Evolutionary conservation across 345 rosid species (phyloP).

Genomic region (Aquilaria yunnanensis): DNA sequence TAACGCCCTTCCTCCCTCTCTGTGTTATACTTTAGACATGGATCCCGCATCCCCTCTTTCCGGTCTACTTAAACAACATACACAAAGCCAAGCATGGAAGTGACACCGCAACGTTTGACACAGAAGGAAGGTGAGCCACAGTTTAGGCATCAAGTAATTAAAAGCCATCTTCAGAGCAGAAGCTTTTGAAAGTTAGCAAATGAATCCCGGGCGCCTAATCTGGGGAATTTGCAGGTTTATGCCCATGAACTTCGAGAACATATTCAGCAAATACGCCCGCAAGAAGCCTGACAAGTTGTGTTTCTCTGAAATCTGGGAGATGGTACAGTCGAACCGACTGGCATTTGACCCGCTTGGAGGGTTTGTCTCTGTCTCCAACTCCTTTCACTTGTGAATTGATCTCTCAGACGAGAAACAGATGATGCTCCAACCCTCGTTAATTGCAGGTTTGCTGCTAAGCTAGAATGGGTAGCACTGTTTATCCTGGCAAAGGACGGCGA

Average conservation of each 20-base stretch:
- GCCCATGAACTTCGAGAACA: constrained; percentile 58
- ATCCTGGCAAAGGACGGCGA: constrained; percentile 57
- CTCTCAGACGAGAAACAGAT: no score
- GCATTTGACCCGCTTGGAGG: constrained; percentile 61
- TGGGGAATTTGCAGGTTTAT: constrained; percentile 34
- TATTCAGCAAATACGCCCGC: constrained; percentile 66
- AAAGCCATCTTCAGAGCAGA: not conserved
- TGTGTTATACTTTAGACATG: constrained; percentile 35
- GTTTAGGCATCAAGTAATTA: not conserved
- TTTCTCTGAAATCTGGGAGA: constrained; percentile 50
- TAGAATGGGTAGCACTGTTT: constrained; percentile 54
- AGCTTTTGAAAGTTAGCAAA: not conserved
- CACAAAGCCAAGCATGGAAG: constrained; percentile 83
- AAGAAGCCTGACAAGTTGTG: constrained; percentile 46
- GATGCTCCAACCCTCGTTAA: not conserved
- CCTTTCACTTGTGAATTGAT: no score
- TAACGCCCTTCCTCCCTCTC: no score
- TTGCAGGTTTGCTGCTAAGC: constrained; percentile 41
- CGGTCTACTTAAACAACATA: constrained; percentile 60
- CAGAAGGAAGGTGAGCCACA: constrained; percentile 63
- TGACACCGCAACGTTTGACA: constrained; percentile 63
- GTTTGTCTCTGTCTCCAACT: constrained; percentile 18
- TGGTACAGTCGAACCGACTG: constrained; percentile 60
- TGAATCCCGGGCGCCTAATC: not conserved
- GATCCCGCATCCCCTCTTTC: constrained; percentile 63